Conservation (phyloP, 2,329 filamentous ascomycete species). For the Diaporthe aspalathi region DNA sequence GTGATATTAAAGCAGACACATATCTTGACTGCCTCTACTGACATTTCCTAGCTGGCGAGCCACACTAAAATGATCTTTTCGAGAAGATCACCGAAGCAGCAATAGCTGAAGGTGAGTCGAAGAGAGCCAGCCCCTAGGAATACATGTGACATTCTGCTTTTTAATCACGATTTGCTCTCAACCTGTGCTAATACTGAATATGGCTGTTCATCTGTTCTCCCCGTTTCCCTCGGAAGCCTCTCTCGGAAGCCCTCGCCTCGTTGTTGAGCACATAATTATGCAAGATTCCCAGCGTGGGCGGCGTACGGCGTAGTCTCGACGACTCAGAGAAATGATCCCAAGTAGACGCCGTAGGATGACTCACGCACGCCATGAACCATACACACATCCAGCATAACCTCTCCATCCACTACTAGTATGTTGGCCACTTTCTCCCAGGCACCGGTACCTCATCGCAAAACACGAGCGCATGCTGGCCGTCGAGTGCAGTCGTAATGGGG, state of each 20-base stretch:
- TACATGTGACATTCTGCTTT: accelerated
- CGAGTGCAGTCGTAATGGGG: conserved; percentile 50
- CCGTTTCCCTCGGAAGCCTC: too few species aligned
- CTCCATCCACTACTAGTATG: neutral
- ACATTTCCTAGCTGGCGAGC: neutral
- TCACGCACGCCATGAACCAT: too few species aligned
- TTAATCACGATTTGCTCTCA: too few species aligned
- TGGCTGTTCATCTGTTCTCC: neutral
- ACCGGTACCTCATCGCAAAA: conserved; percentile 46
- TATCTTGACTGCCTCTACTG: neutral
- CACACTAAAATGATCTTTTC: neutral
- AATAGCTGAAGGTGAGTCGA: neutral
- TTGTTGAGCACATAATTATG: neutral
- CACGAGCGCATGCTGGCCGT: conserved; percentile 49
- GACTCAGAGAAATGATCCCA: neutral
- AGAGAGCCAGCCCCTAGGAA: neutral
- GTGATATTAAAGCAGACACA: neutral
- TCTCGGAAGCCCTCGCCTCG: too few species aligned
- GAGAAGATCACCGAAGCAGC: neutral
- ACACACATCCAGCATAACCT: conserved; percentile 7
- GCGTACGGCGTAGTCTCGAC: neutral
- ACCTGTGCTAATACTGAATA: neutral
- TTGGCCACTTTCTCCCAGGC: conserved; percentile 43
- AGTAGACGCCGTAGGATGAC: neutral
- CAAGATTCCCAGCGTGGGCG: neutral